A percentile compares a stretch with the other conserved stretches of the same genome.
phyloP scores from a whole-genome alignment of 306 rosid genomes.

The Biancaea sappan region DNA sequence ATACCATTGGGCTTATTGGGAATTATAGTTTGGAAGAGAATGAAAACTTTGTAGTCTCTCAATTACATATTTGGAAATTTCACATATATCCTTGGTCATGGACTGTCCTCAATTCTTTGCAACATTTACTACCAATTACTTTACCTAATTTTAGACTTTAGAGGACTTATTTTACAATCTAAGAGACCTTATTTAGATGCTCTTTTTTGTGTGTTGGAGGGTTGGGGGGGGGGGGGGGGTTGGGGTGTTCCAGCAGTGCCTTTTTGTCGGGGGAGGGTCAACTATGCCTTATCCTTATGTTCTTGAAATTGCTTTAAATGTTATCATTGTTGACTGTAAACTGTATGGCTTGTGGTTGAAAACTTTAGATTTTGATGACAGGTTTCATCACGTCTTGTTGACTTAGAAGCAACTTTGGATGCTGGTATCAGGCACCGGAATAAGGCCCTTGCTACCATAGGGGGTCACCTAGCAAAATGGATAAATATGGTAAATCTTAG shows the following conservation, averaged over 20 bases:
- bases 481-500: conserved; percentile 65
- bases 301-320: conserved; percentile 10
- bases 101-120: not conserved
- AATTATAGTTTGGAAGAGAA: conserved; percentile 11
- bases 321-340: not conserved
- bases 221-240: not conserved
- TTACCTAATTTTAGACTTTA: not conserved
- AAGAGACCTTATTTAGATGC: not conserved
- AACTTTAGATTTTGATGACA: conserved; percentile 33
- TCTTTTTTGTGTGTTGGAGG: not conserved
- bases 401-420: conserved; percentile 81
- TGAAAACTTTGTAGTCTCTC: not conserved
- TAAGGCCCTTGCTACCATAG: conserved; percentile 72
- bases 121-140: not conserved
- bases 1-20: not conserved
- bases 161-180: conserved; percentile 11
- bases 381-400: conserved; percentile 83
- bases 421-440: conserved; percentile 84
- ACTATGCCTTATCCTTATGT: conserved; percentile 8
- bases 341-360: not conserved
- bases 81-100: not conserved
- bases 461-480: conserved; percentile 69
- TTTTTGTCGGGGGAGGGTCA: not conserved
- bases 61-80: not conserved
- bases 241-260: not conserved